These are phyloP conservation scores for Carpinus fangiana DNA, from an alignment of 306 rosid genomes.

Conservation along the genomic window DNA sequence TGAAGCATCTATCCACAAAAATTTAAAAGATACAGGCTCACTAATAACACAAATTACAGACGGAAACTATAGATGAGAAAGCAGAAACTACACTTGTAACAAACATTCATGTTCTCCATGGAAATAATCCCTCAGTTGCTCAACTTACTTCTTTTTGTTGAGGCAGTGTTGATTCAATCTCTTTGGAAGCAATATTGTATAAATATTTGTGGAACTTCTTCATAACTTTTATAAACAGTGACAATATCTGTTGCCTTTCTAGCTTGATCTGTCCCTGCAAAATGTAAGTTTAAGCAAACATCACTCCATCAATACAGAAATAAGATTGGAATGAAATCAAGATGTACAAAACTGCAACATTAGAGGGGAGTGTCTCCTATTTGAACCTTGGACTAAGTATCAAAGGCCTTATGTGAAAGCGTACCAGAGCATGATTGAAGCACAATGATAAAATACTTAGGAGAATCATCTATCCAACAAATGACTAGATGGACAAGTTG, in stretches of 20 bases:
- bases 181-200: slow-evolving; percentile 59
- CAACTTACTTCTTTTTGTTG: slow-evolving; percentile 67
- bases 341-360: neutral
- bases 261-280: slow-evolving; percentile 68
- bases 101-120: neutral
- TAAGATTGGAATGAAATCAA: neutral
- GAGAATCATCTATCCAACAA: neutral
- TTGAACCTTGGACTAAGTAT: neutral
- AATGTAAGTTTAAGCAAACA: slow-evolving; percentile 20
- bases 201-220: slow-evolving; percentile 69
- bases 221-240: slow-evolving; percentile 79
- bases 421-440: neutral
- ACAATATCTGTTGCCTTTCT: slow-evolving; percentile 79
- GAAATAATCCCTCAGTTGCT: slow-evolving; percentile 1
- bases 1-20: neutral
- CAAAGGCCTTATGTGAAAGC: neutral
- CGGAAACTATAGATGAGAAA: neutral
- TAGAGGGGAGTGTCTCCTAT: neutral
- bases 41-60: neutral
- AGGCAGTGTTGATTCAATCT: slow-evolving; percentile 78
- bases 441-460: slow-evolving; percentile 10
- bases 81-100: neutral
- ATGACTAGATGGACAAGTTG: neutral
- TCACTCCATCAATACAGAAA: slow-evolving; percentile 17
- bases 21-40: neutral